Base-by-base conservation (phyloP, 2,329 filamentous ascomycete genomes). In the Colletotrichum zoysiae region DNA sequence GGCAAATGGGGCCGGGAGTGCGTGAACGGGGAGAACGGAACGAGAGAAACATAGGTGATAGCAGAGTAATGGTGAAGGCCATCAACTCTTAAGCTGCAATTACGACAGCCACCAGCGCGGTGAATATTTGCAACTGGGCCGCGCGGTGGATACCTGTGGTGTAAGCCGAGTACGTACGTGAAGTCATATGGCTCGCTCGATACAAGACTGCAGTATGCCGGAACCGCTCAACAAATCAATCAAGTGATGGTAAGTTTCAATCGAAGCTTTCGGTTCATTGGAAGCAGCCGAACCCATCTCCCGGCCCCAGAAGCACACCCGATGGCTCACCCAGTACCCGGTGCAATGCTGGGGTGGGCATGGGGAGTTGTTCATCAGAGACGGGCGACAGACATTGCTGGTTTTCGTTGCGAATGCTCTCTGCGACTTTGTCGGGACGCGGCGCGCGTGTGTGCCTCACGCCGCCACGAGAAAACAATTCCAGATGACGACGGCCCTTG, bases 261-360 rank as follows among this genome's bases (percentile, higher is more conserved):
- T 26, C 8, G 33, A 35, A 12, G 26, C n/a, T 40, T 50, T n/a
- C 38, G 44, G 20, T 38, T 20, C 23, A 12, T n/a, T n/a, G 12
- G 26, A 59, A 18, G 57, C 42, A 33, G 30, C 30, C n/a, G 18
- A 38, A 7, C 14, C 20, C 44, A 5, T 50, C 46, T 26, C 14
- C 9, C n/a, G 14, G 44, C 55, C 44, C 44, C 26, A 26, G 55
- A 44, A 9, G n/a, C 44, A 7, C 18, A 42, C 14, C 38, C n/a
- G 48, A 70, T 48, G 63, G 67, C 23, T 65, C 46, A 26, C 48
- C 48, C 62, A 55, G 55, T 40, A 18, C 60, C 38, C 60, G 40
- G 67, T 59, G 61, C 42, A n/a, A 35, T 16, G 26, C 20, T 20
- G 33, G n/a, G 33, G 5, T 16, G 35, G 33, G 23, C 12, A 62